phyloP scores from a whole-genome alignment of 768 basidiomycete genomes.

The Podaxis sp. region DNA sequence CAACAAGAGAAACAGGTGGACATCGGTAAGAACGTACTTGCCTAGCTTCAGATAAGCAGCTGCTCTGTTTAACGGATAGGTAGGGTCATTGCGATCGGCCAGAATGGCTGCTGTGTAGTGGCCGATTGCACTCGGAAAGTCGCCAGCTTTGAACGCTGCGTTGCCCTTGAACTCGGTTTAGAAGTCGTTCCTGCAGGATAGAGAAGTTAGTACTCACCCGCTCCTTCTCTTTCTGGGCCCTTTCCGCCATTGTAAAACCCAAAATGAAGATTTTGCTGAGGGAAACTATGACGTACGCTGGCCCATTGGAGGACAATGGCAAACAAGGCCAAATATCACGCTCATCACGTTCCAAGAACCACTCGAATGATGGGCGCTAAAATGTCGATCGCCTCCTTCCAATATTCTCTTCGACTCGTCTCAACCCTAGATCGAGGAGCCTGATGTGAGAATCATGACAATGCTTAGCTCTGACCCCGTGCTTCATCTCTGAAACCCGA shows the following conservation, averaged over 20 bases:
- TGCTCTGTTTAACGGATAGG: slow-evolving; percentile 84
- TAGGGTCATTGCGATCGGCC: slow-evolving; percentile 66
- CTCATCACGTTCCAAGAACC: not conserved
- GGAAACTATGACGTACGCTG: not conserved
- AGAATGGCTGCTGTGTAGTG: slow-evolving; percentile 83
- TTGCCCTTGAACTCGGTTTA: slow-evolving; percentile 62
- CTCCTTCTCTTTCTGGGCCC: slow-evolving; percentile 36
- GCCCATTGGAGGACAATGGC: not conserved
- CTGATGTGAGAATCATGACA: not conserved
- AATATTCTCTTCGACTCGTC: not conserved
- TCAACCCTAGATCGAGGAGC: not conserved
- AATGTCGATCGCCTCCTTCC: not conserved
- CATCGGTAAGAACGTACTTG: slow-evolving; percentile 67
- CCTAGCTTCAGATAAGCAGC: slow-evolving; percentile 91
- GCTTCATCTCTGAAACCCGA: not conserved
- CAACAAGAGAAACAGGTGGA: not conserved
- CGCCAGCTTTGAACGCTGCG: slow-evolving; percentile 75
- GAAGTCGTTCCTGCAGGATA: not conserved
- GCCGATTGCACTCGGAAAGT: slow-evolving; percentile 78
- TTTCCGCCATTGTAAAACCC: slow-evolving; percentile 12
- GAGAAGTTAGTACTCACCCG: slow-evolving; percentile 24
- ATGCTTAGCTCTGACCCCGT: not conserved
- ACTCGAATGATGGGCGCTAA: not conserved
- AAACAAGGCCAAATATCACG: slow-evolving; percentile 7
- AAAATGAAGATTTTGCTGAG: not conserved